These are phyloP conservation scores for Starmerella floricola DNA, from an alignment of 805 yeast species.

Conservation along the genomic window DNA sequence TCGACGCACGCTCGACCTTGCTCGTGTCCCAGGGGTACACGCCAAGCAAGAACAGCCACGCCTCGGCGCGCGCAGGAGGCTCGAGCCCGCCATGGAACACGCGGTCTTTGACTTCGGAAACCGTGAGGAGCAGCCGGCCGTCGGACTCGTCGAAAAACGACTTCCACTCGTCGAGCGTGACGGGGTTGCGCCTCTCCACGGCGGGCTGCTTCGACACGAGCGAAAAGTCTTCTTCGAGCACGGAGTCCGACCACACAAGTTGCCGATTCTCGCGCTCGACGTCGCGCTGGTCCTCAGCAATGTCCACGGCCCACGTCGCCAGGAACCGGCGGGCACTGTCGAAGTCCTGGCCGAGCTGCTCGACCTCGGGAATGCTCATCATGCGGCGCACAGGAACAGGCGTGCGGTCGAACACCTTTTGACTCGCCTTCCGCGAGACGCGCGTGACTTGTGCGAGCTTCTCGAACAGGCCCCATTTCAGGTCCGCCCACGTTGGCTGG, in stretches of 20 bases:
- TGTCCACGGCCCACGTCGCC: constrained; percentile 94
- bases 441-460: constrained; percentile 68
- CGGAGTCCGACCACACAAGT: constrained; percentile 28
- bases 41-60: constrained; percentile 75
- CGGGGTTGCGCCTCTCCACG: constrained; percentile 57
- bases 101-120: constrained; percentile 63
- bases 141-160: constrained; percentile 58
- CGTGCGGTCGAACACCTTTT: constrained; percentile 43
- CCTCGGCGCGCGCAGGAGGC: constrained; percentile 50
- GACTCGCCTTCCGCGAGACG: constrained; percentile 51
- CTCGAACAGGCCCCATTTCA: constrained; percentile 80
- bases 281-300: constrained; percentile 69
- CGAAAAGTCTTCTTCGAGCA: constrained; percentile 31
- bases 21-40: constrained; percentile 87
- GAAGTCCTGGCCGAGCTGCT: constrained; percentile 72
- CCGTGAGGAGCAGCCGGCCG: constrained; percentile 65
- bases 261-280: constrained; percentile 37
- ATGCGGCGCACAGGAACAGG: constrained; percentile 49
- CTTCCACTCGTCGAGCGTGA: constrained; percentile 68
- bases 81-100: constrained; percentile 84
- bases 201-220: constrained; percentile 36
- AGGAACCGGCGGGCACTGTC: constrained; percentile 84
- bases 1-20: constrained; percentile 48
- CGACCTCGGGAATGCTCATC: constrained; percentile 67
- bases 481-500: constrained; percentile 38